Evolutionary conservation across 2,329 filamentous ascomycete species (phyloP).

Genomic region (Penicillium thymicola): DNA sequence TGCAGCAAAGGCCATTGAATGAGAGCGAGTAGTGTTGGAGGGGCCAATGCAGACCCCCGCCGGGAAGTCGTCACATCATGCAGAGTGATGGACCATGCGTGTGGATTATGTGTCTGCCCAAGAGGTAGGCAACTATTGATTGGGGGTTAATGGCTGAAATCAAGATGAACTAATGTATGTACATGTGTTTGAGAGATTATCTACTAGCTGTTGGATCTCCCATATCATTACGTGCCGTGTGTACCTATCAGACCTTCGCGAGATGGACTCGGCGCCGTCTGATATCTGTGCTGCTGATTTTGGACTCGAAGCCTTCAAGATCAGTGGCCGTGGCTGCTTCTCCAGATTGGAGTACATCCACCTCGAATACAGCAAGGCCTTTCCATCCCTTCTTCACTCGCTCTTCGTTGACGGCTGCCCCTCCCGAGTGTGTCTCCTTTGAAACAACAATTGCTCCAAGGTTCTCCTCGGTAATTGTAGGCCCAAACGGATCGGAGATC

Average conservation of each 20-base stretch:
- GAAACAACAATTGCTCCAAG: conserved; percentile 84
- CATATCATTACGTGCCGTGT: conserved; percentile 4
- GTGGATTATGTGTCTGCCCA: conserved; percentile 3
- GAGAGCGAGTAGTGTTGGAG: conserved; percentile 24
- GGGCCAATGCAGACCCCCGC: conserved; percentile 20
- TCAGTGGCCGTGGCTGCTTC: conserved; percentile 45
- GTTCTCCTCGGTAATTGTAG: conserved; percentile 76
- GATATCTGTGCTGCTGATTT: conserved; percentile 91
- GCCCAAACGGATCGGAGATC: conserved; percentile 84
- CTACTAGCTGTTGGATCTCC: conserved; percentile 5
- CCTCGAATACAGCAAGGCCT: conserved; percentile 75
- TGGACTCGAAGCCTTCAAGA: conserved; percentile 66
- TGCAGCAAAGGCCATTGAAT: conserved; percentile 23
- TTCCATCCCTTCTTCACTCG: conserved; percentile 73
- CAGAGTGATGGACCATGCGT: conserved; percentile 21
- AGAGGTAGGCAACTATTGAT: not conserved
- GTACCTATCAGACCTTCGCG: conserved; percentile 27
- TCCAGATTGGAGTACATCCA: conserved; percentile 76
- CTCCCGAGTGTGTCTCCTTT: conserved; percentile 80
- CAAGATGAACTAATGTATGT: conserved; percentile 13
- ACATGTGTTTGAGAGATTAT: conserved; percentile 1
- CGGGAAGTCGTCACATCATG: conserved; percentile 22
- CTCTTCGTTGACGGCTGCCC: conserved; percentile 80
- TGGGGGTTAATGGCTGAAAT: conserved; percentile 18
- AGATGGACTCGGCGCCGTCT: conserved; percentile 50